These are phyloP conservation scores for Cantharellus cinnabarinus DNA, from an alignment of 768 basidiomycete genomes.

Conservation along the genomic window DNA sequence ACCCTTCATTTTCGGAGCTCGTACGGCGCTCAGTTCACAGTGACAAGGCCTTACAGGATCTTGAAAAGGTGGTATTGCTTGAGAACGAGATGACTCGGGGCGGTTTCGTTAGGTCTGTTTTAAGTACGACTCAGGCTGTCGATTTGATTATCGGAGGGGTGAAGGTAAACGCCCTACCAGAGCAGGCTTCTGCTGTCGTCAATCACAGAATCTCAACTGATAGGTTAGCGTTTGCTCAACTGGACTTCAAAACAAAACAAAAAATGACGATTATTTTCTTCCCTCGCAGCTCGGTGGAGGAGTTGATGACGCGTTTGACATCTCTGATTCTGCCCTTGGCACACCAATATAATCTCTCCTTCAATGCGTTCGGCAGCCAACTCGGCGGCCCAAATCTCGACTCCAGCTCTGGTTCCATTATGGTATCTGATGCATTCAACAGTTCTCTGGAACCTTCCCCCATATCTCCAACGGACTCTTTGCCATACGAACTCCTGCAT, in stretches of 20 bases:
- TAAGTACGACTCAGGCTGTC: slow-evolving; percentile 59
- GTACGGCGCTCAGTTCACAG: slow-evolving; percentile 25
- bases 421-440: slow-evolving; percentile 28
- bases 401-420: slow-evolving; percentile 23
- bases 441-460: slow-evolving; percentile 47
- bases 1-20: slow-evolving; percentile 24
- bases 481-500: slow-evolving; percentile 30
- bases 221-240: slow-evolving; percentile 10
- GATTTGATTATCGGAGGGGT: slow-evolving; percentile 30
- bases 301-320: slow-evolving; percentile 3
- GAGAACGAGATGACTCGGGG: neutral
- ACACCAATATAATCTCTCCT: slow-evolving; percentile 1
- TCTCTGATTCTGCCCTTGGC: slow-evolving; percentile 4
- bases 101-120: slow-evolving; percentile 23
- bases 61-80: slow-evolving; percentile 24
- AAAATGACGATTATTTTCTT: neutral
- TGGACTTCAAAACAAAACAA: neutral
- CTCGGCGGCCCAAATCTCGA: slow-evolving; percentile 4
- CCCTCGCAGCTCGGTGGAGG: slow-evolving; percentile 4
- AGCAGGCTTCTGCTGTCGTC: slow-evolving; percentile 44
- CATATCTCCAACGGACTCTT: slow-evolving; percentile 28
- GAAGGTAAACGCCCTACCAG: slow-evolving; percentile 65
- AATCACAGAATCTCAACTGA: slow-evolving; percentile 51
- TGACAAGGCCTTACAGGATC: slow-evolving; percentile 29
- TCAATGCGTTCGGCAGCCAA: slow-evolving; percentile 5